Conservation (phyloP, 176 grass and related monocot species). For the Ananas comosus region DNA sequence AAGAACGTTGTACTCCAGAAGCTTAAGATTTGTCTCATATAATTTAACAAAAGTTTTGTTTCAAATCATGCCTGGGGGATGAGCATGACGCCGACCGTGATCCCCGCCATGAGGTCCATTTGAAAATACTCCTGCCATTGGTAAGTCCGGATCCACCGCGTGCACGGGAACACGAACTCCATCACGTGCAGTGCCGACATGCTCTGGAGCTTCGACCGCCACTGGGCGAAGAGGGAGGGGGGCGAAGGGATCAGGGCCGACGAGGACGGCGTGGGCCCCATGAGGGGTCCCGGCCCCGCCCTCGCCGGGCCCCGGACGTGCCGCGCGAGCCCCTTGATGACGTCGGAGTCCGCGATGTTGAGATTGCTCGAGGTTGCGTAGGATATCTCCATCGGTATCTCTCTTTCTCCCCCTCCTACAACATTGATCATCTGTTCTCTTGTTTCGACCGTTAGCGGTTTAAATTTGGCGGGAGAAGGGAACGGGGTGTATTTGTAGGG, state of each 20-base stretch:
- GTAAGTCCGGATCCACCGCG: slow-evolving; percentile 5
- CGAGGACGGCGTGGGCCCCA: neutral
- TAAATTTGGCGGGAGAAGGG: neutral
- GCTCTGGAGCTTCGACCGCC: slow-evolving; percentile 2
- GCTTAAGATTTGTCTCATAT: too few relatives aligned
- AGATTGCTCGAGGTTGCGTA: slow-evolving; percentile 9
- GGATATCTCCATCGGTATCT: slow-evolving; percentile 6
- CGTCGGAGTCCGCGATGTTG: slow-evolving; percentile 1
- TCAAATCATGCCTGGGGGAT: neutral
- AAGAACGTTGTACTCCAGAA: too few relatives aligned
- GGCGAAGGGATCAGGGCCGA: neutral
- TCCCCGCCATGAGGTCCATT: slow-evolving; percentile 10
- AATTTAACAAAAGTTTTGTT: too few relatives aligned
- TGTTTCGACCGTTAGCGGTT: neutral
- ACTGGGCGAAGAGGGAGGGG: neutral
- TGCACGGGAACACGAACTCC: neutral
- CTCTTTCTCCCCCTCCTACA: neutral
- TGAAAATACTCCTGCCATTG: neutral
- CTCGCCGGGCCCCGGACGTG: neutral
- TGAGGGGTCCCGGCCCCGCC: neutral
- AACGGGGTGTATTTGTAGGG: neutral
- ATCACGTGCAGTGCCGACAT: slow-evolving; percentile 1
- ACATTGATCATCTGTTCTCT: neutral
- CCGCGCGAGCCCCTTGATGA: neutral
- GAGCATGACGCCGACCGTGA: slow-evolving; percentile 17